phyloP scores from a whole-genome alignment of 441 rosid genomes.

The Adansonia rubrostipa region DNA sequence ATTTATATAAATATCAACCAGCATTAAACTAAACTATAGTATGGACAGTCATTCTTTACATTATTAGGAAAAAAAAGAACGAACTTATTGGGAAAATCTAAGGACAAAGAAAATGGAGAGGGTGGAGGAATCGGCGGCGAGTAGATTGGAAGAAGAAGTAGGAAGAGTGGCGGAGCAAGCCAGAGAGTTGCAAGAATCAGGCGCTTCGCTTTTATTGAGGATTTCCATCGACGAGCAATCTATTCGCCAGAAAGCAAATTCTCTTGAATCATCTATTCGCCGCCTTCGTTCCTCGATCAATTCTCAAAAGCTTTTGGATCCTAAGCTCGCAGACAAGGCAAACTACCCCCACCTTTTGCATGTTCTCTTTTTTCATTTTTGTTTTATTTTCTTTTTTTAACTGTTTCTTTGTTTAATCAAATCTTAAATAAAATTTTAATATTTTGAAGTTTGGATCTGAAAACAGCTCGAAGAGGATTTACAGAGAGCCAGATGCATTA shows the following conservation, averaged over 20 bases:
- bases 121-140: constrained; percentile 35
- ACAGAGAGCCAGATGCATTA: constrained; percentile 67
- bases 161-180: constrained; percentile 64
- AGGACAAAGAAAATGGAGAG: constrained; percentile 4
- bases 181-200: constrained; percentile 80
- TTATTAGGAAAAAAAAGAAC: no score
- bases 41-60: no score
- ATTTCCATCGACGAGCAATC: constrained; percentile 67
- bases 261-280: constrained; percentile 75
- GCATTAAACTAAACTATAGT: no score
- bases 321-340: constrained; percentile 69
- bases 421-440: not conserved
- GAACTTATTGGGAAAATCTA: no score
- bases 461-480: constrained; percentile 80
- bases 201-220: constrained; percentile 56
- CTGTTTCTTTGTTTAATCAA: not conserved
- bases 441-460: no score
- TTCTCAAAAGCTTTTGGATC: constrained; percentile 52
- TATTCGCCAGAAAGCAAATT: constrained; percentile 63
- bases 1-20: no score
- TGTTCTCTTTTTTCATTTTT: no score
- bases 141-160: constrained; percentile 70
- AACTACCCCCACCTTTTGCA: constrained; percentile 20
- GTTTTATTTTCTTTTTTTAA: no score
- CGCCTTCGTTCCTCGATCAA: constrained; percentile 59